Conservation (phyloP, 306 rosid species). For the Rosa chinensis region DNA sequence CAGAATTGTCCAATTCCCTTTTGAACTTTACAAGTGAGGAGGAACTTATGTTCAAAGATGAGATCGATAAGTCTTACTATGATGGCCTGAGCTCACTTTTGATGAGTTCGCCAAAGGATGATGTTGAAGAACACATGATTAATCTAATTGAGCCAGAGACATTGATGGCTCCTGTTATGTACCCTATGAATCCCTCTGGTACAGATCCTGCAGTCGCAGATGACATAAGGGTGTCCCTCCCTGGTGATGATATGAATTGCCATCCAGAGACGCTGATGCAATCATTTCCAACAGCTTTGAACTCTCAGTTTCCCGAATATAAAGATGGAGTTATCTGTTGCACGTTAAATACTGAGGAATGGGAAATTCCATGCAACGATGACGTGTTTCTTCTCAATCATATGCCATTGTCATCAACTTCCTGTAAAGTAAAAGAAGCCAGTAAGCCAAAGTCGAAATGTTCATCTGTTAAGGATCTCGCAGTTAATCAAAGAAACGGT, state of each 20-base stretch:
- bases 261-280: slow-evolving; percentile 40
- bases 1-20: slow-evolving; percentile 74
- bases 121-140: slow-evolving; percentile 39
- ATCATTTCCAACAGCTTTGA: slow-evolving; percentile 46
- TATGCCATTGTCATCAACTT: slow-evolving; percentile 35
- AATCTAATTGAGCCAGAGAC: slow-evolving; percentile 36
- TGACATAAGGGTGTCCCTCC: slow-evolving; percentile 32
- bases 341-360: slow-evolving; percentile 62
- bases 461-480: slow-evolving; percentile 43
- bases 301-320: slow-evolving; percentile 48
- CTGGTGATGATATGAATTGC: slow-evolving; percentile 37
- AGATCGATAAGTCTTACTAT: slow-evolving; percentile 69
- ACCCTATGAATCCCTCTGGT: slow-evolving; percentile 33
- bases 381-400: slow-evolving; percentile 61
- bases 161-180: slow-evolving; percentile 35
- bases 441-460: slow-evolving; percentile 39
- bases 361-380: slow-evolving; percentile 80
- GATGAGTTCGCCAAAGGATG: slow-evolving; percentile 52
- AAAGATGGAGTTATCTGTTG: slow-evolving; percentile 53
- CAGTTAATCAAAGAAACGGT: slow-evolving; percentile 35
- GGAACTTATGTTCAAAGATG: slow-evolving; percentile 62
- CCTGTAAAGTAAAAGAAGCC: slow-evolving; percentile 30
- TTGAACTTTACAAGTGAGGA: slow-evolving; percentile 79
- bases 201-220: slow-evolving; percentile 41
- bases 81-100: slow-evolving; percentile 87